Evolutionary conservation across 306 rosid species (phyloP).

Genomic region (Fagus sylvatica): DNA sequence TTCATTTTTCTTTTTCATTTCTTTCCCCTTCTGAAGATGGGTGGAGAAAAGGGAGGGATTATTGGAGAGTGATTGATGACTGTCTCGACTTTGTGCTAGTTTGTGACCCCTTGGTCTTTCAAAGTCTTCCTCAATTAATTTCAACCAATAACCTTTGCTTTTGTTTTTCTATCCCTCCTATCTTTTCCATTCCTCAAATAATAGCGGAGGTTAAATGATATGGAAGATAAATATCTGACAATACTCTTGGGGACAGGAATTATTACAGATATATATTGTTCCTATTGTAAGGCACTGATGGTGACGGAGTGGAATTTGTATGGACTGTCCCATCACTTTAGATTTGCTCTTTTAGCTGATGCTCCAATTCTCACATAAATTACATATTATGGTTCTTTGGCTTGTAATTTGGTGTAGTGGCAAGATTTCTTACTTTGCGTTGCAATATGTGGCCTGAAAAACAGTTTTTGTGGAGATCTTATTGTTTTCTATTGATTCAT

Average conservation of each 20-base stretch:
- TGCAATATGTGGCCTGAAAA: not conserved
- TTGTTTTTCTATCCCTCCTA: not conserved
- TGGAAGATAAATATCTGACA: not conserved
- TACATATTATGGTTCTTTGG: not conserved
- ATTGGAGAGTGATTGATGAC: not conserved
- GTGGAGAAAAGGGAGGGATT: not conserved
- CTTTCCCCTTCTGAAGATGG: not conserved
- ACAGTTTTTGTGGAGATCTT: not conserved
- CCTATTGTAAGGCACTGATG: not conserved
- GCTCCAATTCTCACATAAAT: not conserved
- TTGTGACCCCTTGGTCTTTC: not conserved
- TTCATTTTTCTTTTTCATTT: not conserved
- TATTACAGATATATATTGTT: not conserved
- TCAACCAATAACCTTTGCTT: not conserved
- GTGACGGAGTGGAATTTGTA: not conserved
- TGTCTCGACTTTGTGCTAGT: not conserved
- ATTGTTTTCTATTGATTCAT: not conserved
- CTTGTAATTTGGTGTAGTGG: not conserved
- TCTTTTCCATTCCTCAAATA: not conserved
- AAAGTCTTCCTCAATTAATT: not conserved
- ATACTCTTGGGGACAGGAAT: not conserved
- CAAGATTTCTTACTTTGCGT: not conserved
- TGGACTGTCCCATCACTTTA: not conserved
- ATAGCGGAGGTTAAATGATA: not conserved
- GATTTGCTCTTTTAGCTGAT: not conserved